Evolutionary conservation across 2,329 filamentous ascomycete species (phyloP), one percentile per base, ranked within the genome.

Genomic region (Decorospora gaudefroyi): DNA sequence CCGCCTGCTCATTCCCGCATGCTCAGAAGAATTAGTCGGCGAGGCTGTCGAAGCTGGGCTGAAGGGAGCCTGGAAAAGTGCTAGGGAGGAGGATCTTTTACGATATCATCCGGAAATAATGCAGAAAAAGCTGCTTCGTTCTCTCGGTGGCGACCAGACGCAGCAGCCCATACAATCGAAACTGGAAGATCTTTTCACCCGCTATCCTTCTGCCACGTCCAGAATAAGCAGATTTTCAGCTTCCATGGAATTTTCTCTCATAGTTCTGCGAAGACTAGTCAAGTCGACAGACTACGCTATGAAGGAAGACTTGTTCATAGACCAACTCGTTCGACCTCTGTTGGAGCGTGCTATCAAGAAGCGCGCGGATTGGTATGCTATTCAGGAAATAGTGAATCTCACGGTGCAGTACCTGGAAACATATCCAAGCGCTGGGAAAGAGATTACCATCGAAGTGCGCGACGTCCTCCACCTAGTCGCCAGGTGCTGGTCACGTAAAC

Each of bases 211-310:
- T 8, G 15, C 21, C 4, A 35, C 27, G 8, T 37, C 44, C 6
- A 12, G 19, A 11, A 17, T 36, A 6, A 33, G 17, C 8, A 48
- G 55, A 3, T 51, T 65, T 27, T 64, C 64, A 3, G 42, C 48
- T 2, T 63, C 64, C 1, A 67, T 68, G 65, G 17, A 48, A 2
- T 67, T 66, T 38, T 56, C 59, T 5, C 28, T 65, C 1, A 30
- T 49, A 0, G 22, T 62, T 6, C 40, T 68, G 8, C 34, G 38
- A 13, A 42, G 11, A 4, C 15, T 64, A 6, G 35, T 42, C 1
- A 25, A 49, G 5, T 38, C 45, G 12, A 37, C 40, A 9, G 10
- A 18, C 1, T 15, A 7, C 2, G 29, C 17, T 6, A 9, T 60
- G 8, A 42, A 51, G 0, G 42, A 49, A 6, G 11, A 45, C 2